phyloP scores from a whole-genome alignment of 2,329 filamentous ascomycete species.

The Stemphylium beticola region DNA sequence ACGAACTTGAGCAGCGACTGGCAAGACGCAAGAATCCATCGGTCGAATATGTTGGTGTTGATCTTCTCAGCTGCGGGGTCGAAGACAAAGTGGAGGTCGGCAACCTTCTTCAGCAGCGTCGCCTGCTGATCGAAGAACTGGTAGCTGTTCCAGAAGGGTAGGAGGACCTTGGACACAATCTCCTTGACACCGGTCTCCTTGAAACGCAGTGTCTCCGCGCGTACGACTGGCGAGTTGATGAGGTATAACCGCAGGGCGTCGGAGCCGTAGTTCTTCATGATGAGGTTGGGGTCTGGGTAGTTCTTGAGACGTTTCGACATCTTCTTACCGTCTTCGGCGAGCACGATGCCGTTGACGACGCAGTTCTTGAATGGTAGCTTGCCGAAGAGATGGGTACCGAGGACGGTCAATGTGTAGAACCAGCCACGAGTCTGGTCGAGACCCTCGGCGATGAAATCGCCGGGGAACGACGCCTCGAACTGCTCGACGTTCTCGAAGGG shows the following conservation, averaged over 20 bases:
- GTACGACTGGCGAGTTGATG: slow-evolving; percentile 94
- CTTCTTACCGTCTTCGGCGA: slow-evolving; percentile 96
- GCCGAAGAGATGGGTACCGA: slow-evolving; percentile 87
- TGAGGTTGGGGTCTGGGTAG: slow-evolving; percentile 83
- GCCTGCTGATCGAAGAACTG: slow-evolving; percentile 95
- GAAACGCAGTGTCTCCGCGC: slow-evolving; percentile 88
- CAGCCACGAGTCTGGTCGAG: slow-evolving; percentile 93
- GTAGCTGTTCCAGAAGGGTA: slow-evolving; percentile 95
- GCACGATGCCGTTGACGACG: slow-evolving; percentile 93
- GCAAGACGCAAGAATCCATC: slow-evolving; percentile 91
- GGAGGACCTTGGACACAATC: slow-evolving; percentile 86
- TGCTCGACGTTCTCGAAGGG: slow-evolving; percentile 87
- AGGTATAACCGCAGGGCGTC: slow-evolving; percentile 94
- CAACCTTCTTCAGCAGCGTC: slow-evolving; percentile 82
- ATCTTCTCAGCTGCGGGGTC: slow-evolving; percentile 75
- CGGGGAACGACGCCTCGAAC: slow-evolving; percentile 82
- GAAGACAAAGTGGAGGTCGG: slow-evolving; percentile 77
- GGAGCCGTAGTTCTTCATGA: slow-evolving; percentile 88
- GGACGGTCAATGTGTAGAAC: slow-evolving; percentile 92
- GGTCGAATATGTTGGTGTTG: slow-evolving; percentile 92
- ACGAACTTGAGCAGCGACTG: slow-evolving; percentile 92
- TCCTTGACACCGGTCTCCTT: slow-evolving; percentile 93
- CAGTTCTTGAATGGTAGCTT: slow-evolving; percentile 90
- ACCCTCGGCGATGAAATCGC: slow-evolving; percentile 93
- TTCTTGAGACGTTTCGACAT: slow-evolving; percentile 98